Base-by-base conservation (phyloP, 139 green algal species). In the Raphidocelis subcapitata region DNA sequence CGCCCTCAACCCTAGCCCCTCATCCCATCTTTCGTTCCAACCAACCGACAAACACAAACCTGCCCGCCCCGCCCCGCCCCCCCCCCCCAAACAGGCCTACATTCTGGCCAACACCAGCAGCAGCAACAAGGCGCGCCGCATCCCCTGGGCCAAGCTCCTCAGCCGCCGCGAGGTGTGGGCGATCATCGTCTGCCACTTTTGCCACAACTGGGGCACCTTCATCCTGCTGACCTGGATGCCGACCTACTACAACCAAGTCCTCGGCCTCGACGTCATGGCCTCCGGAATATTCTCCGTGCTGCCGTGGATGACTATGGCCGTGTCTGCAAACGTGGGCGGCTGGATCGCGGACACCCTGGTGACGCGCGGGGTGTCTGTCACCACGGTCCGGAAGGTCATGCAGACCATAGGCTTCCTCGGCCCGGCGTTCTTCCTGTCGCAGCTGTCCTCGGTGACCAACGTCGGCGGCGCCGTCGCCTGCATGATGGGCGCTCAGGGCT, bases 191-290 rank as follows among this genome's bases (percentile, higher is more conserved):
- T 92, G 70, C 67, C 94, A 99, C 82, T 99, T 99, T 78, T 98
- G 94, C 84, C 94, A 99, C 85, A 98, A 99, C 84, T 99, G 92
- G 91, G 95, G 96, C 64, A 96, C 91, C 37, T 99, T 99, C 86
- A 99, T 99, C 80, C 84, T 98, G 67, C 90, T 99, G 2, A 99
- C 94, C 0, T 99, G 94, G 94, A 99, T 98, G 96, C 96, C 96
- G 32, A 93, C 90, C 20, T 99, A 99, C 82, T 99, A 98, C 88
- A 95, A 92, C 72, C 88, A 94, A 76, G 94, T 97, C 36, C 76
- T 99, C 56, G 91, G 91, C 29, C 80, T 98, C 35, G 89, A 98
- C 79, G 82, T 99, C 29, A 84, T 87, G 55, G 82, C 90, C 74
- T 90, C 75, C 23, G 93, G 95, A 47, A 75, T 96, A 66, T 90